Conservation (phyloP, 2,329 filamentous ascomycete genomes). For the Microsporum canis region DNA sequence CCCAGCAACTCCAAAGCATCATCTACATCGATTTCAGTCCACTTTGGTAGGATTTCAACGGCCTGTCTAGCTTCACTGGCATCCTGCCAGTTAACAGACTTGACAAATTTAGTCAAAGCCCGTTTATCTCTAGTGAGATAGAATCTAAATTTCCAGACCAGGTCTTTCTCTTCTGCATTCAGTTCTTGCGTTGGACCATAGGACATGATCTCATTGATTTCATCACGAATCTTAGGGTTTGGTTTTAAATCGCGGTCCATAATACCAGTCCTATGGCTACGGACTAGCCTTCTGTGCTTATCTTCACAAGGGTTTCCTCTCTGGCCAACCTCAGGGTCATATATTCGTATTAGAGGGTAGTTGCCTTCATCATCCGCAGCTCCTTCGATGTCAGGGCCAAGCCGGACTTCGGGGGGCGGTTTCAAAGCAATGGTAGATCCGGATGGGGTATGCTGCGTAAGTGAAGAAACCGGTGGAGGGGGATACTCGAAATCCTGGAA, state of each 20-base stretch:
- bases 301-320: conserved; percentile 88
- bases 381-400: conserved; percentile 77
- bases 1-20: conserved; percentile 90
- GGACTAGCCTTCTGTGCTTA: conserved; percentile 83
- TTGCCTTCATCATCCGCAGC: conserved; percentile 41
- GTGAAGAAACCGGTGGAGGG: conserved; percentile 66
- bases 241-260: conserved; percentile 91
- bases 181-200: conserved; percentile 87
- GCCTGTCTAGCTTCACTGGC: conserved; percentile 76
- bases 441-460: conserved; percentile 52
- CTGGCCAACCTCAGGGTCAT: conserved; percentile 84
- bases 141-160: conserved; percentile 96
- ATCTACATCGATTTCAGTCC: conserved; percentile 95
- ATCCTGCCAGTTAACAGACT: conserved; percentile 91
- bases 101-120: conserved; percentile 92
- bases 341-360: conserved; percentile 64
- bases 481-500: conserved; percentile 92
- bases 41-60: conserved; percentile 77
- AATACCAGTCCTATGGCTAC: conserved; percentile 86
- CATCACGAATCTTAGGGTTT: conserved; percentile 89
- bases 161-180: conserved; percentile 82
- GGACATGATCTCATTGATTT: conserved; percentile 79
- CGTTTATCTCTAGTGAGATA: conserved; percentile 86
- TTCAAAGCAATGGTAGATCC: conserved; percentile 61
- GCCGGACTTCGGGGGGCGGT: conserved; percentile 75